Evolutionary conservation across 2,329 filamentous ascomycete genomes (phyloP).

Genomic region (Colletotrichum kahawae): DNA sequence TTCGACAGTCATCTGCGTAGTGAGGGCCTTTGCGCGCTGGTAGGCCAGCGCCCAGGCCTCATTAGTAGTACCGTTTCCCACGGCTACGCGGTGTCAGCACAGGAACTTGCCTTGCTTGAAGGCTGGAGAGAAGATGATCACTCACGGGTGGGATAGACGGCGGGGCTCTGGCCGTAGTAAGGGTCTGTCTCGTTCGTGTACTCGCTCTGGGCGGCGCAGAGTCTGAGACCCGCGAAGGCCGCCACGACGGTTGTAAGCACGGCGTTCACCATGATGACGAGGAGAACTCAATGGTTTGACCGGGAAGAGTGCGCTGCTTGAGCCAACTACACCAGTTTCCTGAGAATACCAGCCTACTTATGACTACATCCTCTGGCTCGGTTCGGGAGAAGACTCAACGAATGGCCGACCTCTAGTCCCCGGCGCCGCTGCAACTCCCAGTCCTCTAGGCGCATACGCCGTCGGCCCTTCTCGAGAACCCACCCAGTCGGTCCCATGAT

Average conservation of each 20-base stretch:
- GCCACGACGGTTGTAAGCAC: background rate
- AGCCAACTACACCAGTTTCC: background rate
- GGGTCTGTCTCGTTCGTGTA: conserved; percentile 3
- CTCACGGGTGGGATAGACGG: conserved; percentile 29
- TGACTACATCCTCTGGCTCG: background rate
- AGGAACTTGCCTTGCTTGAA: background rate
- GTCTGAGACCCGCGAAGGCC: background rate
- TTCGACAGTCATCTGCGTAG: conserved; percentile 67
- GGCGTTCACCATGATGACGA: background rate
- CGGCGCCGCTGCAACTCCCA: background rate
- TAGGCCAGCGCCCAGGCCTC: conserved; percentile 64
- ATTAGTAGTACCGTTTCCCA: background rate
- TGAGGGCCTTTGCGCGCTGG: conserved; percentile 59
- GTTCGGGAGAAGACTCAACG: background rate
- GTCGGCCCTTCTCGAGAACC: background rate
- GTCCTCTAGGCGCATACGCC: background rate
- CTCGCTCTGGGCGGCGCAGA: background rate
- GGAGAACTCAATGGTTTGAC: background rate
- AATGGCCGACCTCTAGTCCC: background rate
- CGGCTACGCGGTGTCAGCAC: background rate
- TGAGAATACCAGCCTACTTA: background rate
- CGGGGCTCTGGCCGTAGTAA: conserved; percentile 24
- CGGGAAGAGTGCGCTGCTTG: background rate
- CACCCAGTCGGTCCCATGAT: background rate
- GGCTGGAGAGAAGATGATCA: background rate